Percentiles rank a stretch among this genome's conserved stretches.
These are phyloP conservation scores for Ustanciosporium gigantosporum DNA, from an alignment of 1,284 basidiomycete genomes.

Conservation along the genomic window DNA sequence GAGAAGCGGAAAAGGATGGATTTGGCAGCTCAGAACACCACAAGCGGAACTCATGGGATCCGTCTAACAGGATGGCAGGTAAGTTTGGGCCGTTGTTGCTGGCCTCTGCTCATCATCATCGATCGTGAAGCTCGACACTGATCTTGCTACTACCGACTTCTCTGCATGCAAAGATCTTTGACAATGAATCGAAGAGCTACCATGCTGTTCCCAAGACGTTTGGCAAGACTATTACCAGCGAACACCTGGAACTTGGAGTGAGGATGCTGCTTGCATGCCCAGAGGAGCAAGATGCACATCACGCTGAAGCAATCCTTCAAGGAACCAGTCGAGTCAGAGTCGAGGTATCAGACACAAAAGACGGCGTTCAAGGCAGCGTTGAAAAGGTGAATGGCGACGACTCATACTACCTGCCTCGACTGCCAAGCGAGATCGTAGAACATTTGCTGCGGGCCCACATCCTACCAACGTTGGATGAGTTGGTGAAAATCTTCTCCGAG, in stretches of 20 bases:
- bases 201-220: slow-evolving; percentile 74
- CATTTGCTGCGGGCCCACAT: slow-evolving; percentile 65
- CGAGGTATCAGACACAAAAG: background rate
- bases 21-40: slow-evolving; percentile 72
- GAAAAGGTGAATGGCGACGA: background rate
- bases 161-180: too few relatives aligned
- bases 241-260: slow-evolving; percentile 75
- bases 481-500: slow-evolving; percentile 66
- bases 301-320: slow-evolving; percentile 7
- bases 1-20: slow-evolving; percentile 82
- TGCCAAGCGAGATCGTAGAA: slow-evolving; percentile 58
- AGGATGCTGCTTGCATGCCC: slow-evolving; percentile 75
- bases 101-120: too few relatives aligned
- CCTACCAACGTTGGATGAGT: slow-evolving; percentile 67
- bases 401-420: slow-evolving; percentile 49
- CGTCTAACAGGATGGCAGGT: slow-evolving; percentile 89
- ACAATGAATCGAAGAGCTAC: slow-evolving; percentile 64
- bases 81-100: too few relatives aligned
- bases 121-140: too few relatives aligned
- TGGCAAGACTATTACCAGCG: slow-evolving; percentile 73
- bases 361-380: background rate
- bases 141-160: background rate
- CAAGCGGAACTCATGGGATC: slow-evolving; percentile 75
- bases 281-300: slow-evolving; percentile 12
- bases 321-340: slow-evolving; percentile 3